phyloP scores from a whole-genome alignment of 768 basidiomycete species.

The Leccinum truebloodii region DNA sequence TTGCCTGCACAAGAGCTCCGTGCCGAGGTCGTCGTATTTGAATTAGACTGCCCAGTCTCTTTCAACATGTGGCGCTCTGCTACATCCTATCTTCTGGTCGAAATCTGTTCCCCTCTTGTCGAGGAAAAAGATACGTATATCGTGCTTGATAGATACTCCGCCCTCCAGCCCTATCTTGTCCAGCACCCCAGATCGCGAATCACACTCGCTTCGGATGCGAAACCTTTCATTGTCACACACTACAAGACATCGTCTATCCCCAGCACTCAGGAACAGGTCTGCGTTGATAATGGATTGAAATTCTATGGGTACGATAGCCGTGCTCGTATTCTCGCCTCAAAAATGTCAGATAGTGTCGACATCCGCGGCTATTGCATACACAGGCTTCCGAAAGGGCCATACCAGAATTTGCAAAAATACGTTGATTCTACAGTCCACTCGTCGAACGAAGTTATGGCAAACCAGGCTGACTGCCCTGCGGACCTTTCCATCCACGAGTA shows the following conservation, averaged over 20 bases:
- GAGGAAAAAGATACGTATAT: slow-evolving; percentile 11
- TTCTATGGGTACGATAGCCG: slow-evolving; percentile 34
- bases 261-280: slow-evolving; percentile 12
- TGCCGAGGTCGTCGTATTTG: slow-evolving; percentile 41
- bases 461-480: slow-evolving; percentile 42
- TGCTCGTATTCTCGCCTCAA: slow-evolving; percentile 14
- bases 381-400: slow-evolving; percentile 33
- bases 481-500: slow-evolving; percentile 48
- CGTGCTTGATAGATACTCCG: slow-evolving; percentile 13
- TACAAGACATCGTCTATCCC: slow-evolving; percentile 20
- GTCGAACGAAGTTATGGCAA: slow-evolving; percentile 44
- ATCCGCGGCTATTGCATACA: slow-evolving; percentile 34
- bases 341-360: slow-evolving; percentile 11
- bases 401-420: slow-evolving; percentile 38
- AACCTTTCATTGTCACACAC: slow-evolving; percentile 22
- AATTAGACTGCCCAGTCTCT: slow-evolving; percentile 39
- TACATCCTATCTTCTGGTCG: slow-evolving; percentile 41
- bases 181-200: slow-evolving; percentile 22
- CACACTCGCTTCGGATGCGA: slow-evolving; percentile 26
- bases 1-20: slow-evolving; percentile 32
- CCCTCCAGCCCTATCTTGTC: slow-evolving; percentile 14
- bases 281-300: slow-evolving; percentile 37
- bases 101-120: slow-evolving; percentile 30
- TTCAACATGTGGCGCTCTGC: slow-evolving; percentile 46
- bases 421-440: slow-evolving; percentile 38